Evolutionary conservation across 192 early-diverging fungal genomes (phyloP), one percentile per base, ranked within the genome.

Genomic region (Spizellomyces sp.): DNA sequence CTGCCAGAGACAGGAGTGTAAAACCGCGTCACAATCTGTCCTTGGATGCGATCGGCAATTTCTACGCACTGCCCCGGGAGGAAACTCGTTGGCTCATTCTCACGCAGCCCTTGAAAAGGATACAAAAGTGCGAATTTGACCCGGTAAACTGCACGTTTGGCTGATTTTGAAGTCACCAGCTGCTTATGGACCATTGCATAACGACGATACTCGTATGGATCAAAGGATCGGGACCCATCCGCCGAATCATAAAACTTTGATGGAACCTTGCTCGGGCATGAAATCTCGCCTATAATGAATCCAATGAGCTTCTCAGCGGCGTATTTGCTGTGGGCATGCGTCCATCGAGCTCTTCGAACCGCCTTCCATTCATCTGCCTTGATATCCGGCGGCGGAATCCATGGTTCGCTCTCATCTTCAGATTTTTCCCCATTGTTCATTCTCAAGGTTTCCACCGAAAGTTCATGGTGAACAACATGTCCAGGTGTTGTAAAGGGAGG

Each of bases 61-160:
- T 81, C 80, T 8, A 81, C 66, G 21, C 66, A 69, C 58, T 81
- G 75, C 48, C 80, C 80, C 19, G 80, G 80, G 47, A 73, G 61
- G 41, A 81, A 76, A 5, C 47, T 50, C 17, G 22, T 27, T 17
- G 75, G 75, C 48, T 46, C 43, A 17, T 46, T 63, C 8, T 22
- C 59, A 7, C 77, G 71, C 8, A n/a, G 8, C 17, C 22, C 73
- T 19, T 77, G 65, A 50, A 75, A 59, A 5, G 79, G 79, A 59
- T 80, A 80, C 3, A 80, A 64, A 2, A 75, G 58, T 21, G 76
- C 75, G 57, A 81, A 80, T 12, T 60, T 42, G 48, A 81, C 47
- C 3, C 57, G n/a, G 58, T 58, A 78, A 14, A 73, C 58, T 22
- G 69, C 69, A 54, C 17, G 50, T 12, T n/a, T 54, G 14, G 50